Base-by-base conservation (phyloP, 140 eudicot species). In the Senecio squalidus region DNA sequence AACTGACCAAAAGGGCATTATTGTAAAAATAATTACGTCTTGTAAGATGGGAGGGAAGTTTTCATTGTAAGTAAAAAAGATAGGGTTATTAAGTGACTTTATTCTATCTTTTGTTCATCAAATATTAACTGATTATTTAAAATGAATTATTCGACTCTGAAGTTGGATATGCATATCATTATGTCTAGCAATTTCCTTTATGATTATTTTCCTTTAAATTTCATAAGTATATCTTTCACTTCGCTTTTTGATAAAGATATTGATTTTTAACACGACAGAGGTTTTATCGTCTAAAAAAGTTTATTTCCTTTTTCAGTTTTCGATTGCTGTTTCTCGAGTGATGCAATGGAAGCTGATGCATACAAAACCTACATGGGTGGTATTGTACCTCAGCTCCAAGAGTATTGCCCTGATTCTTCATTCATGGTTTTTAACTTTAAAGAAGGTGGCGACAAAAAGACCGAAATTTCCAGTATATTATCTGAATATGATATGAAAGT, bases 251-350 rank as follows among this genome's bases (percentile, higher is more conserved):
- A 46, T 45, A 44, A 29, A 7, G 25, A 22, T 17, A 2, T 33
- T 17, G 36, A 38, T 28, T 11, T 47, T 22, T 5, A 36, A 18
- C 41, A 4, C 28, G 9, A 36, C 2, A 1, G 41, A 36, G 9
- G 9, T 8, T 36, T 13, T 13, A 36, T 8, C 41, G 9, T 36
- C 41, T 36, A 16, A 9, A n/a, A 5, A 20, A 22, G 25, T 6
- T 51, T 14, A 1, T 8, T 8, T 46, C 1, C 14, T 26, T 51
- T 7, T 51, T 76, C 82, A 91, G 98, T 91, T 34, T 91, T 91
- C 52, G 95, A 91, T 72, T 86, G 96, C 71, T 91, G 98, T 83
- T 91, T 83, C 86, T 76, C 94, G 48, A 49, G 73, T 38, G 86
- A 79, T 41, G 73, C 70, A 56, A 55, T 70, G 73, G 80, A 77